Evolutionary conservation across 2,329 filamentous ascomycete genomes (phyloP).

Genomic region (Dryadomyces quercus-mongolicae): DNA sequence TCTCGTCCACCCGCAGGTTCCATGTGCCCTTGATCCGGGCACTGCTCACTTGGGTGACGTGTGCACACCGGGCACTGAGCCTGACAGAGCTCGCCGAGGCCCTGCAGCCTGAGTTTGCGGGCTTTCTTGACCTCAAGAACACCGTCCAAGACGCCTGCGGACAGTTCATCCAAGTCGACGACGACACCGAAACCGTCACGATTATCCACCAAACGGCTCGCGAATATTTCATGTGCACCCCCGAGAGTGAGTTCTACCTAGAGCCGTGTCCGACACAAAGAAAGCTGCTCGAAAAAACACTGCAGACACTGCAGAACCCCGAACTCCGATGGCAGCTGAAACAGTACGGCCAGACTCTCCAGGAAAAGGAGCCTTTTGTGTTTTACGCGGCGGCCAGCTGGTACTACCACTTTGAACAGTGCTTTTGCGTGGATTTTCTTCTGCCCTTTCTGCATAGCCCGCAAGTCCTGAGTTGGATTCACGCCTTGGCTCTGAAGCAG

Average conservation of each 20-base stretch:
- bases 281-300: neutral
- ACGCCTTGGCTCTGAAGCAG: neutral
- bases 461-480: neutral
- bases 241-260: neutral
- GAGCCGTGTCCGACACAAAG: neutral
- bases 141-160: neutral
- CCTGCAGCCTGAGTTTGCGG: neutral
- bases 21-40: neutral
- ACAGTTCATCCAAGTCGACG: neutral
- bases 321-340: neutral
- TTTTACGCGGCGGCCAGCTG: neutral
- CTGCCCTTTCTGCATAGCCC: neutral
- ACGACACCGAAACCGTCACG: neutral
- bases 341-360: neutral
- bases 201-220: neutral
- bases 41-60: neutral
- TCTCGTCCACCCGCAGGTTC: neutral
- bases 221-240: neutral
- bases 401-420: neutral
- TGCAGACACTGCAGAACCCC: neutral
- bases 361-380: neutral
- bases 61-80: neutral
- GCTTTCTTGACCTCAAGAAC: neutral
- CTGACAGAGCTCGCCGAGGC: neutral
- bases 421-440: neutral